These are phyloP conservation scores for Breynia disticha DNA, from an alignment of 441 rosid genomes.

Conservation along the genomic window DNA sequence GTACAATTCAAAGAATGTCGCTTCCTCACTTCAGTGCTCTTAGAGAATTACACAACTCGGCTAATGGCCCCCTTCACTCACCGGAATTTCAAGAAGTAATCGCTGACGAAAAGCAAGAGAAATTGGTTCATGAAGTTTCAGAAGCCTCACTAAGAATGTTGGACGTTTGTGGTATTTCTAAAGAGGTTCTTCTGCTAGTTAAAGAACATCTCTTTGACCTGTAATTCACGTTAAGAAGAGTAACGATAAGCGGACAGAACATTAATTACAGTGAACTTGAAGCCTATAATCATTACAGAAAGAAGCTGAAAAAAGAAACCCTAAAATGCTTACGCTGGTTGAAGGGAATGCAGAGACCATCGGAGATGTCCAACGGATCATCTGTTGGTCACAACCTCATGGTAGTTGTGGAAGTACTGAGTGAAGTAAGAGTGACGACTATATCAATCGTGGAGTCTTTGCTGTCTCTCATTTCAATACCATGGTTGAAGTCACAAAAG, in stretches of 20 bases:
- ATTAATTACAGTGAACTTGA: constrained; percentile 29
- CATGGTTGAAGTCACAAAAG: constrained; percentile 39
- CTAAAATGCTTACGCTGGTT: constrained; percentile 40
- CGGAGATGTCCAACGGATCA: constrained; percentile 12
- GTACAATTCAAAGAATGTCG: constrained; percentile 19
- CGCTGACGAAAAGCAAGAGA: constrained; percentile 32
- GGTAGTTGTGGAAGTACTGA: constrained; percentile 35
- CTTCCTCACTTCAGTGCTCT: constrained; percentile 42
- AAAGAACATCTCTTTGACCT: constrained; percentile 46
- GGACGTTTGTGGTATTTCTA: constrained; percentile 43
- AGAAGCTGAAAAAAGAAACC: constrained; percentile 55
- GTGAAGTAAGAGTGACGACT: constrained; percentile 44
- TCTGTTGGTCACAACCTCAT: constrained; percentile 26
- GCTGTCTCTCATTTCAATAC: constrained; percentile 44
- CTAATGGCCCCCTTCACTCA: constrained; percentile 55
- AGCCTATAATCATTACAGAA: constrained; percentile 36
- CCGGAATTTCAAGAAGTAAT: constrained; percentile 35
- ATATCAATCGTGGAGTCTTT: constrained; percentile 48
- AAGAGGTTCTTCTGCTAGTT: constrained; percentile 47
- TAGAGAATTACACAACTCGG: constrained; percentile 54
- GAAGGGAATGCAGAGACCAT: constrained; percentile 30
- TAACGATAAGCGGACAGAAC: constrained; percentile 23
- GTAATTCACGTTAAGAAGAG: constrained; percentile 34
- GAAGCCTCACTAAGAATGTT: constrained; percentile 61
- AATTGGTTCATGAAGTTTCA: constrained; percentile 45